Percentiles rank a stretch among this genome's conserved stretches.
Evolutionary conservation across 2,329 filamentous ascomycete genomes (phyloP).

Genomic region (Elsinoe ampelina): DNA sequence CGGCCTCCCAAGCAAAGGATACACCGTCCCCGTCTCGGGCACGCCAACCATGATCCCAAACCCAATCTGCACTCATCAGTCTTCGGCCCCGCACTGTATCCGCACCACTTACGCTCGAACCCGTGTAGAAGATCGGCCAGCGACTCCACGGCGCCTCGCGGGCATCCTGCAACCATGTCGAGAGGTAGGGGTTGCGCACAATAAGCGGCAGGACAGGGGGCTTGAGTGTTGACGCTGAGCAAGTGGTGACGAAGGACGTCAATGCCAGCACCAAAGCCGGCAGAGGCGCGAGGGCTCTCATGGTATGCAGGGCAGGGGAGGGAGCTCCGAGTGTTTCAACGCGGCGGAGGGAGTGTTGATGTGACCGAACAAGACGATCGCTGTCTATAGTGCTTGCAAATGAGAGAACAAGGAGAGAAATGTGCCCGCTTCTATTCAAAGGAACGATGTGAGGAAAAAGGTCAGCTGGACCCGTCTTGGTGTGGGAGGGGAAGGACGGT

Average conservation of each 20-base stretch:
- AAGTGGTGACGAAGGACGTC: constrained; percentile 13
- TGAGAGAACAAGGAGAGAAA: neutral
- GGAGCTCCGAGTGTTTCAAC: neutral
- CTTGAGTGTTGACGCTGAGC: constrained; percentile 43
- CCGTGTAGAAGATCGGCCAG: constrained; percentile 83
- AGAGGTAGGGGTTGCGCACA: constrained; percentile 44
- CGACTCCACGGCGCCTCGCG: constrained; percentile 66
- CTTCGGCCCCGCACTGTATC: neutral
- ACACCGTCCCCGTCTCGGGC: constrained; percentile 50
- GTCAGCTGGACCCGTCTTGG: constrained; percentile 6
- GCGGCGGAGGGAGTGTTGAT: neutral
- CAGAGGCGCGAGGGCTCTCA: neutral
- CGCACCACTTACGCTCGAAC: constrained; percentile 44
- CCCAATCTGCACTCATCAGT: constrained; percentile 39
- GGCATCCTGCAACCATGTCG: constrained; percentile 52
- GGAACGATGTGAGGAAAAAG: neutral
- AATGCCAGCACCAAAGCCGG: constrained; percentile 1
- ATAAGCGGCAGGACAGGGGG: constrained; percentile 45
- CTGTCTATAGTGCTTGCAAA: neutral
- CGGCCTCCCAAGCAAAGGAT: constrained; percentile 55
- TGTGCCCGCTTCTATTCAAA: neutral
- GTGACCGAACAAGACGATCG: neutral
- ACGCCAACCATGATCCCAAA: constrained; percentile 55
- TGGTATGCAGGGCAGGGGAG: neutral
- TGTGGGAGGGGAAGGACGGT: neutral